These are phyloP conservation scores for Pseudocercospora fijiensis DNA, from an alignment of 2,329 filamentous ascomycete species.

Conservation along the genomic window DNA sequence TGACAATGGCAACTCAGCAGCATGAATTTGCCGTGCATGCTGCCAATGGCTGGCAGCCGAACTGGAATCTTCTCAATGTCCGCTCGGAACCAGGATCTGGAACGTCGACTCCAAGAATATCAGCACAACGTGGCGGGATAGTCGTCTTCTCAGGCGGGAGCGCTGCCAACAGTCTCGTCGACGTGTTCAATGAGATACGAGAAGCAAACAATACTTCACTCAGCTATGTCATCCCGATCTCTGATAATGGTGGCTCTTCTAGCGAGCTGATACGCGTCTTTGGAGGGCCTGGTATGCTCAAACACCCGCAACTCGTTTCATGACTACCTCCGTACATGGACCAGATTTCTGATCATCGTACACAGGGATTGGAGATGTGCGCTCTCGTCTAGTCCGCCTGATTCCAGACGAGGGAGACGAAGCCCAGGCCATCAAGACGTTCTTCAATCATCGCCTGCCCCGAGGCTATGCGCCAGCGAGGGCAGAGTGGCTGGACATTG, in stretches of 20 bases:
- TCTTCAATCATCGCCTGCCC: slow-evolving; percentile 86
- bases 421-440: slow-evolving; percentile 69
- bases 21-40: slow-evolving; percentile 3
- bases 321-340: not conserved
- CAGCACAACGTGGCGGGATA: slow-evolving; percentile 52
- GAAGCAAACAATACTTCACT: slow-evolving; percentile 65
- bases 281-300: slow-evolving; percentile 74
- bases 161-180: slow-evolving; percentile 90
- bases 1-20: not conserved
- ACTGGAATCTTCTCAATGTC: not conserved
- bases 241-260: slow-evolving; percentile 91
- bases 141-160: slow-evolving; percentile 76
- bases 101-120: slow-evolving; percentile 13
- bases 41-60: slow-evolving; percentile 1
- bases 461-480: slow-evolving; percentile 61
- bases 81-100: slow-evolving; percentile 4
- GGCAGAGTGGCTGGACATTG: slow-evolving; percentile 81
- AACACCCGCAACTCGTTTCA: not conserved
- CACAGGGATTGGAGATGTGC: slow-evolving; percentile 68
- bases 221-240: slow-evolving; percentile 90
- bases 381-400: slow-evolving; percentile 74
- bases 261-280: slow-evolving; percentile 93
- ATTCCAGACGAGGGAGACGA: slow-evolving; percentile 69
- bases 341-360: not conserved
- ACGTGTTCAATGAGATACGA: slow-evolving; percentile 69